A percentile compares a stretch with the other conserved stretches of the same genome.
Evolutionary conservation across 257 asterid genomes (phyloP).

Genomic region (Rehmannia glutinosa): DNA sequence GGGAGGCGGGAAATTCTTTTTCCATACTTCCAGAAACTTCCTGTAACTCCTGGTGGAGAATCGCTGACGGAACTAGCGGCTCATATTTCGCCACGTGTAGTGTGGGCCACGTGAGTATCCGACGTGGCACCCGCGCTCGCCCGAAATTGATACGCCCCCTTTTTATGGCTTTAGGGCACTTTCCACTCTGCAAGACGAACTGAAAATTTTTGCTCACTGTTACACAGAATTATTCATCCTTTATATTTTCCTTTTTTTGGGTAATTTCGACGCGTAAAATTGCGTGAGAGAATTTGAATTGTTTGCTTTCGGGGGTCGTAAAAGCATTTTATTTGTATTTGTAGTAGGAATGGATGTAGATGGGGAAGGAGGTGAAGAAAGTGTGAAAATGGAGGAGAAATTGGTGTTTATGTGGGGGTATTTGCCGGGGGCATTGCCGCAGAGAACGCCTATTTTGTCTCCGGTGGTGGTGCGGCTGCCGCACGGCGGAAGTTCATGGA

Average conservation of each 20-base stretch:
- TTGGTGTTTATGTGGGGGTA: slow-evolving; percentile 89
- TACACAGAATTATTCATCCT: too few relatives aligned
- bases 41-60: slow-evolving; percentile 38
- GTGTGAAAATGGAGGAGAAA: slow-evolving; percentile 48
- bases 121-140: slow-evolving; percentile 33
- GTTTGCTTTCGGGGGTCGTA: neutral
- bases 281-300: neutral
- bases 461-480: slow-evolving; percentile 65
- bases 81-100: slow-evolving; percentile 32
- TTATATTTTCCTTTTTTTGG: neutral
- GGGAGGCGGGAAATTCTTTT: slow-evolving; percentile 25
- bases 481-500: slow-evolving; percentile 59
- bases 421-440: slow-evolving; percentile 93
- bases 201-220: neutral
- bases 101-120: slow-evolving; percentile 33
- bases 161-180: slow-evolving; percentile 27
- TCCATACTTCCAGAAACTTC: slow-evolving; percentile 54
- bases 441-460: slow-evolving; percentile 77
- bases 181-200: slow-evolving; percentile 10
- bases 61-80: slow-evolving; percentile 27
- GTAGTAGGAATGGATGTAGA: slow-evolving; percentile 51
- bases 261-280: neutral
- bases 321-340: neutral
- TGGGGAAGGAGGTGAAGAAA: slow-evolving; percentile 59
- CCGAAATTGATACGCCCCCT: slow-evolving; percentile 41